These are phyloP conservation scores for Linanthus parryae DNA, from an alignment of 148 eudicot species.

Conservation along the genomic window DNA sequence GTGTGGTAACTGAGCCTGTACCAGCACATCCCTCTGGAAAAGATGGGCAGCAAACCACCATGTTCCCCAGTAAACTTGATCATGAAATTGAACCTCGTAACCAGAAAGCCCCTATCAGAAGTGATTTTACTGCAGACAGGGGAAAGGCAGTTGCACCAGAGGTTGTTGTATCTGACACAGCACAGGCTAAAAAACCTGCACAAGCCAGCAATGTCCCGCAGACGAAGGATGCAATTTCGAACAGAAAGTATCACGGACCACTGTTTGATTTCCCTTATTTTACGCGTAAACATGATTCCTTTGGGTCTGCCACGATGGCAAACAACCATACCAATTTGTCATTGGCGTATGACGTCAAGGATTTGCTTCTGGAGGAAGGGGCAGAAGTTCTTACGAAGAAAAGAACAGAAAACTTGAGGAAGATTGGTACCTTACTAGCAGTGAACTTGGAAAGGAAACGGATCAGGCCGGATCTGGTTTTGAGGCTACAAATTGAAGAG, in stretches of 20 bases:
- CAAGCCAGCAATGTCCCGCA: slow-evolving; percentile 39
- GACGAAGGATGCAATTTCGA: slow-evolving; percentile 54
- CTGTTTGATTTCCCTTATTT: slow-evolving; percentile 96
- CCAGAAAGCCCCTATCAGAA: slow-evolving; percentile 38
- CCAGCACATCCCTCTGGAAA: slow-evolving; percentile 41
- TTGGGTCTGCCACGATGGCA: slow-evolving; percentile 55
- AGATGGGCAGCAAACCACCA: slow-evolving; percentile 42
- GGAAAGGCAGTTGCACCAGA: slow-evolving; percentile 64
- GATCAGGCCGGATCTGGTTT: slow-evolving; percentile 84
- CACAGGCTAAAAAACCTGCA: slow-evolving; percentile 53
- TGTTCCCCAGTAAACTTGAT: slow-evolving; percentile 45
- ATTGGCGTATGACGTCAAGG: slow-evolving; percentile 84
- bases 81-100: slow-evolving; percentile 47
- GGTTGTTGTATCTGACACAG: slow-evolving; percentile 40
- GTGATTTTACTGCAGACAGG: slow-evolving; percentile 40
- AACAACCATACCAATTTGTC: slow-evolving; percentile 59
- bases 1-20: slow-evolving; percentile 40
- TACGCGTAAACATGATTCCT: slow-evolving; percentile 78
- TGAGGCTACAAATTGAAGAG: slow-evolving; percentile 87
- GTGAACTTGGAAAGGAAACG: slow-evolving; percentile 86
- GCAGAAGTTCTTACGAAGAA: slow-evolving; percentile 56
- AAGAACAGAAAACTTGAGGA: slow-evolving; percentile 66
- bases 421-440: slow-evolving; percentile 66
- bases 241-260: slow-evolving; percentile 95
- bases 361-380: slow-evolving; percentile 71